Conservation (phyloP, 768 basidiomycete species). For the Rhizopogon rudus region DNA sequence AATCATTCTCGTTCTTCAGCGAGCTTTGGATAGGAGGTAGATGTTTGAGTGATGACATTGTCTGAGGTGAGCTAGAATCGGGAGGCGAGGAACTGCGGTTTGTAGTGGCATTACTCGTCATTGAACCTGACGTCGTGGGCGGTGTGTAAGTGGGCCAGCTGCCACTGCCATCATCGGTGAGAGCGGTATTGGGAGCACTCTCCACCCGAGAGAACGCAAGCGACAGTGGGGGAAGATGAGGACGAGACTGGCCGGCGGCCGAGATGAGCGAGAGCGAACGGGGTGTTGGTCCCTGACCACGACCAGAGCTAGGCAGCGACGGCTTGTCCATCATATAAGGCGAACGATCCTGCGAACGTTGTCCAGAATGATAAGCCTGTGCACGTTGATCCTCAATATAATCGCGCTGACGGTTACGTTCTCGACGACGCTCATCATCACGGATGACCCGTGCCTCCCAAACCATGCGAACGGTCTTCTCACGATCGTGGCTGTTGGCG, state of each 20-base stretch:
- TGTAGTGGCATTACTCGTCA: conserved; percentile 38
- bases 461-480: conserved; percentile 49
- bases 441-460: conserved; percentile 37
- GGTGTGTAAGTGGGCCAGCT: conserved; percentile 64
- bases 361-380: conserved; percentile 18
- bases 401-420: conserved; percentile 10
- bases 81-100: conserved; percentile 32
- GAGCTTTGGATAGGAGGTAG: neutral
- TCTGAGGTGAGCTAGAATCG: conserved; percentile 19
- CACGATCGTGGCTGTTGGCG: conserved; percentile 69
- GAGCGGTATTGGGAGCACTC: conserved; percentile 49
- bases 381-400: conserved; percentile 11
- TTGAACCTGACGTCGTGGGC: conserved; percentile 51
- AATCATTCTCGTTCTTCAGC: conserved; percentile 33
- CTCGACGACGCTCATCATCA: conserved; percentile 25
- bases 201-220: conserved; percentile 37
- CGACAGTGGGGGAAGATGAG: conserved; percentile 41
- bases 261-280: conserved; percentile 26
- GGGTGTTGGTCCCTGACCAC: conserved; percentile 4
- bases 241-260: conserved; percentile 36
- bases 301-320: conserved; percentile 11
- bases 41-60: conserved; percentile 1
- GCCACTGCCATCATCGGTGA: conserved; percentile 43
- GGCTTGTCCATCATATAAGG: conserved; percentile 18
- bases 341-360: conserved; percentile 21